Percentiles rank a stretch among this genome's conserved stretches.
Conservation (phyloP, 2,329 filamentous ascomycete genomes). For the Botrytis pseudocinerea region DNA sequence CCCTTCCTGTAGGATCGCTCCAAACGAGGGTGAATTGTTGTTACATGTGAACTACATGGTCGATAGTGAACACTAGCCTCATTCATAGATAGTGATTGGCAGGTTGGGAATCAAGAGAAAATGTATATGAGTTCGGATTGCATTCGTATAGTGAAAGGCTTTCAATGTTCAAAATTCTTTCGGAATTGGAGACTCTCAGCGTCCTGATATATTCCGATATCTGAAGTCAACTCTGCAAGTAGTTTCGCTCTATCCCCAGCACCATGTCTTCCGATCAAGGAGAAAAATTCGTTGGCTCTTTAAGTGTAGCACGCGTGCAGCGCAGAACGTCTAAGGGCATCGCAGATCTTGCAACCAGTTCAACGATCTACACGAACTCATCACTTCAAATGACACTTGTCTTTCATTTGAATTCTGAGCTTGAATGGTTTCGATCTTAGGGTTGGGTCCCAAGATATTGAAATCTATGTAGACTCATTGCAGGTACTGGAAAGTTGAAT, state of each 20-base stretch:
- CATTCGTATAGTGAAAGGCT: not conserved
- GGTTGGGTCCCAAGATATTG: too few species aligned
- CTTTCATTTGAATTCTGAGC: not conserved
- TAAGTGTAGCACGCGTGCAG: too few species aligned
- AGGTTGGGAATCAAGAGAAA: not conserved
- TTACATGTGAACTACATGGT: not conserved
- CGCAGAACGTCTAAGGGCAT: too few species aligned
- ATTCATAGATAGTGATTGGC: not conserved
- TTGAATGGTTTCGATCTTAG: not conserved
- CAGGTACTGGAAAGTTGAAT: not conserved
- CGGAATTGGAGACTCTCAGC: not conserved
- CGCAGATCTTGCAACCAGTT: too few species aligned
- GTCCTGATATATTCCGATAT: not conserved
- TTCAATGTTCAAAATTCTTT: not conserved
- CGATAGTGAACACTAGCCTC: not conserved
- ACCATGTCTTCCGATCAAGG: too few species aligned
- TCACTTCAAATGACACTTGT: not conserved
- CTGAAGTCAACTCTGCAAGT: not conserved
- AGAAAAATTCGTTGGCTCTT: too few species aligned
- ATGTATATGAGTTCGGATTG: not conserved
- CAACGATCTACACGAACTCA: not conserved
- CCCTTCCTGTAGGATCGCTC: not conserved
- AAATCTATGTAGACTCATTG: too few species aligned
- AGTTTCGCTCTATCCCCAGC: too few species aligned
- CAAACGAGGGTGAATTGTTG: not conserved